Base-by-base conservation (phyloP, 2,329 filamentous ascomycete genomes). In the Sclerotinia borealis region DNA sequence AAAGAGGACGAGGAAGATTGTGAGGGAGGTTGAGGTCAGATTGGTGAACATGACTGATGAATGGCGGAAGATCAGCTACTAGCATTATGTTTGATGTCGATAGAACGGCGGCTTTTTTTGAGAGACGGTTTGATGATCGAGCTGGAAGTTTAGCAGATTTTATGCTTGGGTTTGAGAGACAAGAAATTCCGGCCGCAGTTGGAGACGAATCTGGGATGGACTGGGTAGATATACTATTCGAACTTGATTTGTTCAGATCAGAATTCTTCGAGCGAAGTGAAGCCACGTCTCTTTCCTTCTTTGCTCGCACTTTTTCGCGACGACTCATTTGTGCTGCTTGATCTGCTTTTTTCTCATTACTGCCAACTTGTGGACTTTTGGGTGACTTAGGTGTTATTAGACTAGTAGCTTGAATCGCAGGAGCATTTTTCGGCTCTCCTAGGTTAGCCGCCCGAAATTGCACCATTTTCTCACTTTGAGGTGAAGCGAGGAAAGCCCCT, bases 261-360 rank as follows among this genome's bases (percentile, higher is more conserved):
- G 39, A 56, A 19, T 37, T 41, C 17, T 27, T 48, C 17, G 15
- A n/a, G 25, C 50, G 39, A 29, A 65, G 52, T 8, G 48, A 50
- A 22, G 69, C 71, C 1, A 73, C 68, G 52, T 73, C 71, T 43
- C 65, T 60, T 29, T 66, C 60, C 55, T 70, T 72, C 31, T 63
- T 61, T 22, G 66, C 68, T 58, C 65, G 65, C 4, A 72, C 71
- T 50, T 61, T 64, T 27, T 72, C 69, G 54, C 67, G 65, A 31
- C 69, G 52, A n/a, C 19, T 67, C 47, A 66, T 59, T 15, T 48
- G 54, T 3, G 34, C 61, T 5, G 52, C 37, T 22, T 55, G 31
- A 17, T 52, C 52, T 34, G 29, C 11, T 34, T 25, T 19, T 15
- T 55, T 15, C 7, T 27, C 27, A 34, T 29, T 9, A 13, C 17